A percentile compares a stretch with the other conserved stretches of the same genome.
Conservation (phyloP, 2,329 filamentous ascomycete species). For the Triangularia setosa region DNA sequence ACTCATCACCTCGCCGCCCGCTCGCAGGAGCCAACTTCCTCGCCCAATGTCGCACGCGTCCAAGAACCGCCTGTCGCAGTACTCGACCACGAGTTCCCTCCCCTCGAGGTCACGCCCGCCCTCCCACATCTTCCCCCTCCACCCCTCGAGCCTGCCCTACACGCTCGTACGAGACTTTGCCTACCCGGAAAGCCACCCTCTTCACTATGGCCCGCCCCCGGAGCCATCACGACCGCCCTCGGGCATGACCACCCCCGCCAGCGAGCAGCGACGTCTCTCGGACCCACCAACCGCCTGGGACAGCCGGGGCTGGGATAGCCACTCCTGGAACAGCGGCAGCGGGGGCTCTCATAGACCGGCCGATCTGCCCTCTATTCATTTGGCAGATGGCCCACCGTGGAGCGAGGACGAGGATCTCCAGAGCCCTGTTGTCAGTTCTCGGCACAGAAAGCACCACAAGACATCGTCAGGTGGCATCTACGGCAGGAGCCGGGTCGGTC, state of each 20-base stretch:
- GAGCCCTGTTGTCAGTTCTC: conserved; percentile 80
- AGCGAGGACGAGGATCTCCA: conserved; percentile 94
- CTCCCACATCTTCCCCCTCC: conserved; percentile 78
- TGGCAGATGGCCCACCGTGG: conserved; percentile 85
- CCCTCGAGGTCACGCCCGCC: conserved; percentile 70
- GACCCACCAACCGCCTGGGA: conserved; percentile 79
- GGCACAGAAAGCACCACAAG: conserved; percentile 77
- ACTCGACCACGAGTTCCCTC: conserved; percentile 64
- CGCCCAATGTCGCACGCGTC: conserved; percentile 72
- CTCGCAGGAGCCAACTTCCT: conserved; percentile 57
- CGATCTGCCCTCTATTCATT: conserved; percentile 76
- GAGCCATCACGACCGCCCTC: conserved; percentile 68
- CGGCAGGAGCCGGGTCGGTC: conserved; percentile 45
- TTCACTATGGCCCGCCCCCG: conserved; percentile 91
- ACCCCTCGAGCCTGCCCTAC: conserved; percentile 81
- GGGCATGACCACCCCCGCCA: conserved; percentile 77
- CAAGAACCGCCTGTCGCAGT: conserved; percentile 78
- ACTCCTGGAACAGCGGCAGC: conserved; percentile 47
- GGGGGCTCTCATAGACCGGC: conserved; percentile 58
- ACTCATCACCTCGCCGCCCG: conserved; percentile 53
- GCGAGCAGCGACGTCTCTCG: conserved; percentile 74
- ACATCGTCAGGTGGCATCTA: conserved; percentile 53
- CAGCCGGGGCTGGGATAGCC: conserved; percentile 54
- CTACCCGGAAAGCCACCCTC: conserved; percentile 74
- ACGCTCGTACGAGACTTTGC: conserved; percentile 95